Conservation (phyloP, 2,329 filamentous ascomycete genomes). For the Pseudopithomyces maydicus region DNA sequence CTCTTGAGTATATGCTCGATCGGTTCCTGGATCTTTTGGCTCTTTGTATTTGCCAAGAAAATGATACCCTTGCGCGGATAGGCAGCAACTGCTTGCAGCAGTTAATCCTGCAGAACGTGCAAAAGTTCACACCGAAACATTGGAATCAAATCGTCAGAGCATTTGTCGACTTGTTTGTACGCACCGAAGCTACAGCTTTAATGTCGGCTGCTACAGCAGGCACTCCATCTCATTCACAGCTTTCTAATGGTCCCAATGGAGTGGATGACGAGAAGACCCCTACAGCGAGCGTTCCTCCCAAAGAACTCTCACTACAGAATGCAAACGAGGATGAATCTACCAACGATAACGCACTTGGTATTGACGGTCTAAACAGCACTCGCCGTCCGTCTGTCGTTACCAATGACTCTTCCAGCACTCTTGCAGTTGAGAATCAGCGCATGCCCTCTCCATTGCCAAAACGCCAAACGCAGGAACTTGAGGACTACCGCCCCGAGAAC, state of each 20-base stretch:
- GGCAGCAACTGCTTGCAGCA: constrained; percentile 98
- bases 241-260: constrained; percentile 52
- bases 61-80: constrained; percentile 96
- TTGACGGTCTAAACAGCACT: constrained; percentile 46
- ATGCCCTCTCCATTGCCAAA: constrained; percentile 40
- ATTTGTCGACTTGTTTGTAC: constrained; percentile 93
- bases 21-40: constrained; percentile 94
- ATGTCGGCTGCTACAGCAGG: constrained; percentile 77
- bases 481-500: constrained; percentile 81
- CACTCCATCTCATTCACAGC: constrained; percentile 38
- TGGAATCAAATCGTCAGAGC: constrained; percentile 95
- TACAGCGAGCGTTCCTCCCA: constrained; percentile 32
- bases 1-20: constrained; percentile 96
- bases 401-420: constrained; percentile 28
- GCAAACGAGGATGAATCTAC: constrained; percentile 30
- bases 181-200: constrained; percentile 91
- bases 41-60: constrained; percentile 97
- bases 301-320: constrained; percentile 41
- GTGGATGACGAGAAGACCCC: constrained; percentile 48
- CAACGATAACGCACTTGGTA: constrained; percentile 50
- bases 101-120: constrained; percentile 93
- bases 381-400: constrained; percentile 38
- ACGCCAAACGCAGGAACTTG: constrained; percentile 60
- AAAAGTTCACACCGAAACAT: constrained; percentile 83
- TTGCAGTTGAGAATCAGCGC: constrained; percentile 26